Evolutionary conservation across 2,329 filamentous ascomycete species (phyloP).

Genomic region (Epichloe elymi): DNA sequence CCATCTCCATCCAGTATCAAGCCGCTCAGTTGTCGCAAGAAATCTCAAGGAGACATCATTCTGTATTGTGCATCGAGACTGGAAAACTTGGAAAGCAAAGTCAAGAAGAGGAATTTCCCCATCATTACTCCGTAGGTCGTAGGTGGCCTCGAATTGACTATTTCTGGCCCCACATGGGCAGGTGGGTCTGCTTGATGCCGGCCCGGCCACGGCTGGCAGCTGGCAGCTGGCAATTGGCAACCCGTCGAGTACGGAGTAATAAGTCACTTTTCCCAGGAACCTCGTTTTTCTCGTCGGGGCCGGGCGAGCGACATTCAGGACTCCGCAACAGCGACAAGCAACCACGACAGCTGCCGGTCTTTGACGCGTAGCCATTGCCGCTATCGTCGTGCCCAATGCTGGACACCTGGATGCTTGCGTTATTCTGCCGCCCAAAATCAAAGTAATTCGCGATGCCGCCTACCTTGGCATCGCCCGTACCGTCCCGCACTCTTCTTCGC

Average conservation of each 20-base stretch:
- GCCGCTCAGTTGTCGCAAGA: background rate
- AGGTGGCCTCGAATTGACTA: no score
- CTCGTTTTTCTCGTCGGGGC: background rate
- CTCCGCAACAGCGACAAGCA: background rate
- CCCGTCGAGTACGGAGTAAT: background rate
- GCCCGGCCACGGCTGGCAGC: background rate
- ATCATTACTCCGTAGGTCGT: no score
- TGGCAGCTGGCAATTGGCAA: background rate
- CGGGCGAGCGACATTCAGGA: background rate
- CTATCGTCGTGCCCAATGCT: conserved; percentile 6
- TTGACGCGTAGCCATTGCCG: conserved; percentile 5
- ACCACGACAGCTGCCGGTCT: background rate
- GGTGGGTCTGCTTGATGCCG: background rate
- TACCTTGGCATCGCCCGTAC: conserved; percentile 30
- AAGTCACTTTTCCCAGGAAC: background rate
- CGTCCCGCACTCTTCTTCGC: conserved; percentile 48
- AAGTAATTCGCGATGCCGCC: conserved; percentile 28
- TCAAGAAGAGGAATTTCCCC: no score
- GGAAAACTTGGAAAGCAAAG: no score
- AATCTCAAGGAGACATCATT: no score
- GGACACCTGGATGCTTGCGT: background rate
- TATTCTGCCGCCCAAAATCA: conserved; percentile 4
- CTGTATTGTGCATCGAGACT: no score
- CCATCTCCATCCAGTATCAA: background rate
- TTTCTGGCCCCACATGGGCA: no score